These are phyloP conservation scores for Botryotinia calthae DNA, from an alignment of 2,329 filamentous ascomycete genomes.

Conservation along the genomic window DNA sequence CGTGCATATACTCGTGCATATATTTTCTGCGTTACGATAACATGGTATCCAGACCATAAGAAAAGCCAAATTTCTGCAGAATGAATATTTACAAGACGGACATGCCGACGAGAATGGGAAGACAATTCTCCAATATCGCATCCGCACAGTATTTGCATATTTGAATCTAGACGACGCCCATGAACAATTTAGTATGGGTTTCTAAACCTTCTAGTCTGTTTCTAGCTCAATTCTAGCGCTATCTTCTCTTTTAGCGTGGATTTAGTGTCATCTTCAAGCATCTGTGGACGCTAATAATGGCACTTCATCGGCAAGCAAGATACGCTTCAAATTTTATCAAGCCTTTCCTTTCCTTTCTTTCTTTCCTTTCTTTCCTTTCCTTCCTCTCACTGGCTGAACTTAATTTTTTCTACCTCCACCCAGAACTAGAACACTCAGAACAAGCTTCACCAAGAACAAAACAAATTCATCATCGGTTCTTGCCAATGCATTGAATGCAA, in stretches of 20 bases:
- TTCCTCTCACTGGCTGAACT: background rate
- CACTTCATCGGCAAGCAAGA: background rate
- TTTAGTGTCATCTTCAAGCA: background rate
- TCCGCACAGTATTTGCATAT: background rate
- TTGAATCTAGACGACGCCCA: background rate
- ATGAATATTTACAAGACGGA: background rate
- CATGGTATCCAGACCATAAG: background rate
- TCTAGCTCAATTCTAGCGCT: background rate
- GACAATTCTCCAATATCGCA: background rate
- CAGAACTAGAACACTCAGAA: background rate
- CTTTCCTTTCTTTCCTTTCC: background rate
- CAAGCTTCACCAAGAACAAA: background rate
- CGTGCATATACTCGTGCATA: background rate
- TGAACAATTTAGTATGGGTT: background rate
- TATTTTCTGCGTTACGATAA: background rate
- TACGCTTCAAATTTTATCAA: background rate
- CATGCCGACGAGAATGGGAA: background rate
- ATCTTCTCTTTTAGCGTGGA: background rate
- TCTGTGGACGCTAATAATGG: background rate
- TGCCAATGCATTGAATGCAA: background rate
- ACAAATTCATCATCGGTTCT: background rate
- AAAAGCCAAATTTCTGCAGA: background rate
- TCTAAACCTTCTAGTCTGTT: background rate
- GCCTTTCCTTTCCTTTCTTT: background rate
- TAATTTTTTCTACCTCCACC: background rate